Evolutionary conservation across 306 rosid species (phyloP), one percentile per base, ranked within the genome.

Genomic region (Notholithocarpus densiflorus): DNA sequence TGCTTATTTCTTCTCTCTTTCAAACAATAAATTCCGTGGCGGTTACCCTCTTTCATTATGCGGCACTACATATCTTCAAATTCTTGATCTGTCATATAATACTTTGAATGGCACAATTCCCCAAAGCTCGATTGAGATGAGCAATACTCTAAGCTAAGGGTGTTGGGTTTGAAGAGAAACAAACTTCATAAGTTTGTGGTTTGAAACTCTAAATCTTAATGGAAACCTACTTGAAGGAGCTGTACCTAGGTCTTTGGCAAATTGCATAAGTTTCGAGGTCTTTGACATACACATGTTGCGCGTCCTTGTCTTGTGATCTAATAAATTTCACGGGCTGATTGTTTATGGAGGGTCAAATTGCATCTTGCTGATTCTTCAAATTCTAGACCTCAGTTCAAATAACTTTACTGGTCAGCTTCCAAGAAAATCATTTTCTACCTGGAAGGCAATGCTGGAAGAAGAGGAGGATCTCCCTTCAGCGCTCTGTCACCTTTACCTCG

Each of bases 361-460:
- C 29, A 23, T 15, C 15, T 59, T 27, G 65, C 65, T 2, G 2
- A 4, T 20, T 10, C 29, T 59, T 4, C 65, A 59, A 59, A 59
- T 59, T 59, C 12, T 59, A 23, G 66, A 59, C 15, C 15, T 59
- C 3, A 27, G 31, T 59, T 61, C 10, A 61, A 91, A 89, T 78
- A 68, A 72, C 21, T 89, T 85, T 37, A 81, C 7, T 9, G 91
- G 89, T 0, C 0, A 10, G 19, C 66, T 89, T 43, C 89, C 80
- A 3, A 77, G 34, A 68, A 74, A 1, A 31, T 57, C 12, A 51
- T 78, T 89, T 77, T 73, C 12, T 53, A 71, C 21, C 0, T 87
- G 89, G 96, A 43, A 73, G 53, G 88, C 86, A 75, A 86, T 91
- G 89, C 74, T 43, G 75, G 70, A n/a, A 40, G 76, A 71, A 7